Conservation (phyloP, 1,284 basidiomycete genomes). For the Tetrapyrgos nigripes region DNA sequence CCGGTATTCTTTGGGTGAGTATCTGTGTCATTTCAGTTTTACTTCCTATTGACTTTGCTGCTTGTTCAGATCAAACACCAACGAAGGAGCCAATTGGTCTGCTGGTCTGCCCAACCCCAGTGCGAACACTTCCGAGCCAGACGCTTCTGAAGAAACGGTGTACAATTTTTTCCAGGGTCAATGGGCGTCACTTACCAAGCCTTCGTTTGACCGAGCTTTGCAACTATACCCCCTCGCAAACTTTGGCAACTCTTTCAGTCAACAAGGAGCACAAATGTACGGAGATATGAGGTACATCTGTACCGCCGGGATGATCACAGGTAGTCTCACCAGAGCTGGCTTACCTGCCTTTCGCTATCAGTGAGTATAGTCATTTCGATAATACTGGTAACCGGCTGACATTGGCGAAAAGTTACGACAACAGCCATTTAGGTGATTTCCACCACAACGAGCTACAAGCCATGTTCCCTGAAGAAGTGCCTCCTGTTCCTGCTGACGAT, state of each 20-base stretch:
- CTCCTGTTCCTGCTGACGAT: background rate
- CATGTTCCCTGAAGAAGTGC: slow-evolving; percentile 5
- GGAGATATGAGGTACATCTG: slow-evolving; percentile 22
- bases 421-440: slow-evolving; percentile 12
- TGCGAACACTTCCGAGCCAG: slow-evolving; percentile 18
- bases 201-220: slow-evolving; percentile 6
- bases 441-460: slow-evolving; percentile 12
- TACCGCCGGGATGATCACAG: slow-evolving; percentile 17
- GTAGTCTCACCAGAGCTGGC: slow-evolving; percentile 1
- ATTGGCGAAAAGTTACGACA: slow-evolving; percentile 11
- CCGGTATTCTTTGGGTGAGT: slow-evolving; percentile 19
- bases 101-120: slow-evolving; percentile 10
- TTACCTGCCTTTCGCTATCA: slow-evolving; percentile 9
- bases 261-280: slow-evolving; percentile 22
- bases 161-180: slow-evolving; percentile 22
- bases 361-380: background rate
- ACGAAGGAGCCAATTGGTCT: slow-evolving; percentile 22
- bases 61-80: slow-evolving; percentile 17
- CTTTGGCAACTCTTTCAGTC: slow-evolving; percentile 11
- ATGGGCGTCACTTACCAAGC: slow-evolving; percentile 8
- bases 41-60: background rate
- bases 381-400: background rate
- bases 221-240: slow-evolving; percentile 15
- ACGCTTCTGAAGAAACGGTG: slow-evolving; percentile 14
- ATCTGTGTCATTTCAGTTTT: background rate